Conservation (phyloP, 2,329 filamentous ascomycete genomes). For the Nannizzia gypsea region DNA sequence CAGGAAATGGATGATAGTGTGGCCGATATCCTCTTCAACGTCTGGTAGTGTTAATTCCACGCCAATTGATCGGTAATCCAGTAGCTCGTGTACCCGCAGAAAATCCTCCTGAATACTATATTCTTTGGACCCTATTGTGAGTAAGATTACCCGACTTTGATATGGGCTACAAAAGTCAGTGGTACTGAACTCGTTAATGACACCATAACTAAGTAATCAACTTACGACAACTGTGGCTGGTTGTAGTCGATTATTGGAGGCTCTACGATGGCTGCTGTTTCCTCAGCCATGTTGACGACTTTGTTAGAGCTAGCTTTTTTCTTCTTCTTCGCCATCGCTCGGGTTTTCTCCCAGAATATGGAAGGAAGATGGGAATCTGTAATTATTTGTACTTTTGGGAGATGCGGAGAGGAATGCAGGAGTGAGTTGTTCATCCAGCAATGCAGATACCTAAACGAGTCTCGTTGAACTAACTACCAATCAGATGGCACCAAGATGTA, state of each 20-base stretch:
- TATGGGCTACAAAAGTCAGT: not conserved
- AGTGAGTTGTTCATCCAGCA: not conserved
- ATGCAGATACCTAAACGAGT: not conserved
- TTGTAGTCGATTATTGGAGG: not conserved
- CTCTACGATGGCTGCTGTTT: not conserved
- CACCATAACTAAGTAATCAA: not conserved
- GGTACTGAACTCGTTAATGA: not conserved
- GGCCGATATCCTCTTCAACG: conserved; percentile 7
- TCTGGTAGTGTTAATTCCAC: not conserved
- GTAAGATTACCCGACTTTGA: not conserved
- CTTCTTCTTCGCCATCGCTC: not conserved
- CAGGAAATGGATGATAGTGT: conserved; percentile 7
- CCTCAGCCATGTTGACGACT: not conserved
- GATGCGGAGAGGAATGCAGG: not conserved
- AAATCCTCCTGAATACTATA: not conserved
- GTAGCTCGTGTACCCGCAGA: not conserved
- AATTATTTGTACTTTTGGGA: not conserved
- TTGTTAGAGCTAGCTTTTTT: not conserved
- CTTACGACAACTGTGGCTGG: not conserved
- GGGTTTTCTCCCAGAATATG: not conserved
- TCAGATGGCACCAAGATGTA: not conserved
- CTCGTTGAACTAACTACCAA: not conserved
- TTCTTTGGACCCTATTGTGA: not conserved
- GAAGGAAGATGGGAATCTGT: not conserved
- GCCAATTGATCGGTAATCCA: not conserved